These are phyloP conservation scores for Aquanectria penicillioides DNA, from an alignment of 2,329 filamentous ascomycete genomes.

Conservation along the genomic window DNA sequence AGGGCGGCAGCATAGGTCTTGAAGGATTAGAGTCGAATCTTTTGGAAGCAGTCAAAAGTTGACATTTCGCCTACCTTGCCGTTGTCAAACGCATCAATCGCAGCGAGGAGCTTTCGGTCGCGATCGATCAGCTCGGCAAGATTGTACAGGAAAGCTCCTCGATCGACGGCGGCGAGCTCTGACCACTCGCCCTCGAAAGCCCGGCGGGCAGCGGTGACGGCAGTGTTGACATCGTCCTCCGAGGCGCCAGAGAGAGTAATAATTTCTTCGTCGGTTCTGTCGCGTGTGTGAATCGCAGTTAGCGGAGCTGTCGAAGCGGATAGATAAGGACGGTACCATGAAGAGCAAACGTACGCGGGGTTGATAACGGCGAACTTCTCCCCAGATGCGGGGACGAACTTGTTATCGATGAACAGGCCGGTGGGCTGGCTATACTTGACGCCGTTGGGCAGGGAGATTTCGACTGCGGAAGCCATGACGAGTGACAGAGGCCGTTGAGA, in stretches of 20 bases:
- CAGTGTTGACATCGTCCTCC: constrained; percentile 32
- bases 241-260: constrained; percentile 35
- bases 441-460: constrained; percentile 31
- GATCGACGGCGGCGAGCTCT: constrained; percentile 33
- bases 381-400: constrained; percentile 25
- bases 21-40: constrained; percentile 43
- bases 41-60: not conserved
- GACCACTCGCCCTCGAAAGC: constrained; percentile 40
- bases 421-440: constrained; percentile 48
- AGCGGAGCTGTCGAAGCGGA: not conserved
- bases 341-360: constrained; percentile 8
- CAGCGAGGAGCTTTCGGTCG: constrained; percentile 37
- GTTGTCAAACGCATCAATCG: constrained; percentile 38
- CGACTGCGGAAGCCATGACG: constrained; percentile 6
- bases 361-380: constrained; percentile 18
- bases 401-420: constrained; percentile 35
- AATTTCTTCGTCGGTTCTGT: constrained; percentile 36
- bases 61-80: constrained; percentile 37
- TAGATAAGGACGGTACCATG: too few relatives aligned
- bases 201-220: constrained; percentile 34
- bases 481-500: too few relatives aligned
- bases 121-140: constrained; percentile 35
- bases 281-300: not conserved
- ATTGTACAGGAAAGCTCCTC: constrained; percentile 36
- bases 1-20: not conserved